Conservation (phyloP, 2,329 filamentous ascomycete genomes). For the Pseudogymnoascus sp. region DNA sequence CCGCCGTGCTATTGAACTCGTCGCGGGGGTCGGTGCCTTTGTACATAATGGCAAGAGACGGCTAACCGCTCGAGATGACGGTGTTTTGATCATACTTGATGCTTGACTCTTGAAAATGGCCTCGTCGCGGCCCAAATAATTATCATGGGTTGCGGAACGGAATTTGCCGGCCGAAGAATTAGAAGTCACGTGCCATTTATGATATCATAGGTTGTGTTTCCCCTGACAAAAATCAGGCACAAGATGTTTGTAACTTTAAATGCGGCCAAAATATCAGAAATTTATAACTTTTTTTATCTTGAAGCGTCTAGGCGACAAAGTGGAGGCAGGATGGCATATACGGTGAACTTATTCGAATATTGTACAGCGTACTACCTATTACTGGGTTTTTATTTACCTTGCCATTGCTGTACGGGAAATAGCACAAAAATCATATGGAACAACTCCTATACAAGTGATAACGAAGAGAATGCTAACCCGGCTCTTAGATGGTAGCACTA, state of each 20-base stretch:
- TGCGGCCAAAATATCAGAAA: background rate
- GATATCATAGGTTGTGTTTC: background rate
- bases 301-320: too few species aligned
- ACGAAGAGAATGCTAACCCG: too few species aligned
- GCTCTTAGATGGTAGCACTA: too few species aligned
- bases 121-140: background rate
- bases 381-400: too few species aligned
- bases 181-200: background rate
- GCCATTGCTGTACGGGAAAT: too few species aligned
- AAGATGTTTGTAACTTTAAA: background rate
- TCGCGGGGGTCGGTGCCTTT: slow-evolving; percentile 15
- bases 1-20: slow-evolving; percentile 21
- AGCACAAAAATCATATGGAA: too few species aligned
- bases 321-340: too few species aligned
- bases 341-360: too few species aligned
- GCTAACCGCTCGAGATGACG: slow-evolving; percentile 20
- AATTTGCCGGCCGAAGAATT: background rate
- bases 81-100: slow-evolving; percentile 24
- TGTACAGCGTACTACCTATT: too few species aligned
- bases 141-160: background rate
- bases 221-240: background rate
- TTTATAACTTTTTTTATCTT: too few species aligned
- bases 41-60: slow-evolving; percentile 16
- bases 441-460: too few species aligned
- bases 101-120: background rate